These are phyloP conservation scores for Inonotus hispidus DNA, from an alignment of 1,284 basidiomycete genomes.

Conservation along the genomic window DNA sequence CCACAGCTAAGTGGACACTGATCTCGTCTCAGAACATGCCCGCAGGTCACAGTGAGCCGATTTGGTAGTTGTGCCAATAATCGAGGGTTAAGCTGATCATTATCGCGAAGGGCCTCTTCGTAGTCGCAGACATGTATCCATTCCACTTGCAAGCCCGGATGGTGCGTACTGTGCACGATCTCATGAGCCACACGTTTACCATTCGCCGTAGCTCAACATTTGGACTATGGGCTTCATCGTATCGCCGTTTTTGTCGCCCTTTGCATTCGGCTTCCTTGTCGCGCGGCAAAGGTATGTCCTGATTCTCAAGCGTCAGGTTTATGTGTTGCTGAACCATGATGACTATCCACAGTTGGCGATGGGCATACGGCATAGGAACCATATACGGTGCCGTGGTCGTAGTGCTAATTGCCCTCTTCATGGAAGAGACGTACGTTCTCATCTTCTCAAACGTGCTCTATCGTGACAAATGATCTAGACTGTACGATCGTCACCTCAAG, in stretches of 20 bases:
- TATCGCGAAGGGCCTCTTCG: constrained; percentile 48
- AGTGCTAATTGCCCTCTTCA: constrained; percentile 30
- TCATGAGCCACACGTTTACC: background rate
- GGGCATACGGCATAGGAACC: constrained; percentile 54
- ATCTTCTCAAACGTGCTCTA: background rate
- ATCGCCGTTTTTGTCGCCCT: constrained; percentile 62
- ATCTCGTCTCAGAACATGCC: constrained; percentile 42
- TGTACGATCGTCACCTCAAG: constrained; percentile 63
- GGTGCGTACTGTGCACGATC: constrained; percentile 27
- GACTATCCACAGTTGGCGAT: constrained; percentile 46
- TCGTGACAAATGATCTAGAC: constrained; percentile 31
- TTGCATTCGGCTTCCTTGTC: constrained; percentile 65
- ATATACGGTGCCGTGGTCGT: constrained; percentile 30
- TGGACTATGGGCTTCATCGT: constrained; percentile 57
- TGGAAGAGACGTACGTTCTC: constrained; percentile 30
- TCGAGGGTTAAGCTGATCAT: no score
- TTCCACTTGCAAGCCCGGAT: constrained; percentile 74
- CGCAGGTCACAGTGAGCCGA: constrained; percentile 57
- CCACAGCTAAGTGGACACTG: background rate
- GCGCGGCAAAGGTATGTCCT: constrained; percentile 42
- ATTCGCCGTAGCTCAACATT: constrained; percentile 45
- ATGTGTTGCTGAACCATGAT: background rate
- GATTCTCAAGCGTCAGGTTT: background rate
- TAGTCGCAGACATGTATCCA: constrained; percentile 66
- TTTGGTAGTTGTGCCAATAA: background rate